Evolutionary conservation across 1,139 yeast genomes (phyloP), one percentile per base, ranked within the genome.

Genomic region (Pichia norvegensis): DNA sequence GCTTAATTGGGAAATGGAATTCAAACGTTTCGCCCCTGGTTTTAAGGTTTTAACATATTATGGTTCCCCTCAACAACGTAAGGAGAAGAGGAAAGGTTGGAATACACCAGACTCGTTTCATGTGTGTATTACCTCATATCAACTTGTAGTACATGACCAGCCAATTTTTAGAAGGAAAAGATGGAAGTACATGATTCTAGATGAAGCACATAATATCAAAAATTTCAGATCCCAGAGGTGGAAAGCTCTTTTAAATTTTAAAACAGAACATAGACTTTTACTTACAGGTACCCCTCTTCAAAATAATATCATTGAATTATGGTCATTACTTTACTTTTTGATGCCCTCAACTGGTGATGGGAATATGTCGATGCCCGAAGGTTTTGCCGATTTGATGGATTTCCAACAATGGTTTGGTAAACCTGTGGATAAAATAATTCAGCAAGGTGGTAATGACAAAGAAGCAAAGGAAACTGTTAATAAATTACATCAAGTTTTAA

Each of bases 1-100:
- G 82, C 78, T 94, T 47, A 94, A 94, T 62, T 94, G 99, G 99
- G 99, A 94, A 63, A 90, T 92, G 97, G 99, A 94, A 62, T 90
- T 94, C 67, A 94, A 92, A 61, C 80, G 95, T 56, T 94, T 94
- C 71, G 97, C 97, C 1, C 99, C 99, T 0, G 99, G 98, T 0
- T 85, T 94, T 64, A 92, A 94, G 62, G 95, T 94, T 1, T 64
- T 94, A 63, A 92, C 98, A 0, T 94, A 94, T 63, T 94, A 92
- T 60, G 99, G 99, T 0, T 82, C 94, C n/a, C 98, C 97, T 0
- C 95, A 86, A 59, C 97, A 94, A 63, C 81, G 99, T 60, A 92
- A 92, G 41, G 94, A 85, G 55, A 94, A 94, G 60, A 79, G 99
- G 57, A 84, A 84, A 53, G 99, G 99, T 1, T 94, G 99, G 99